Base-by-base conservation (phyloP, 441 rosid genomes). In the Breynia disticha region DNA sequence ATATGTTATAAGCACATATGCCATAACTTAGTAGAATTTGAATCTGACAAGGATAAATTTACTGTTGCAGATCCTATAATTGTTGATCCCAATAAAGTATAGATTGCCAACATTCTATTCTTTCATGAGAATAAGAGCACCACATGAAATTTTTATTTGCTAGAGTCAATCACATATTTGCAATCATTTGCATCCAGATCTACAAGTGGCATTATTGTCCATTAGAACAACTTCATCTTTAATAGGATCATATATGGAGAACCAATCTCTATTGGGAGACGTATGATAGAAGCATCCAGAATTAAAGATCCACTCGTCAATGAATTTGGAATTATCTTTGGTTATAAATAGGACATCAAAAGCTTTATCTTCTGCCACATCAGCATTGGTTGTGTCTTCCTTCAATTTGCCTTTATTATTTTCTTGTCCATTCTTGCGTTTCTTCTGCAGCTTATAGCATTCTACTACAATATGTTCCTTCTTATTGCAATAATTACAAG, bases 251-350 rank as follows among this genome's bases (percentile, higher is more conserved):
- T 3, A 18, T 9, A 17, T 9, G 18, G n/a, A 38, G 15, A 54
- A 39, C 57, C 46, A 41, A 4, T 54, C 47, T 1, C 11, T 0
- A n/a, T 5, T 39, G 11, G 17, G 32, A 18, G 16, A 38, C 18
- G 41, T 17, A 1, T 55, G 58, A 21, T 42, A 22, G 18, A 15
- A 17, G 19, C 37, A 41, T 4, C 1, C 0, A 17, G 1, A 41
- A 54, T 54, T 19, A 4, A 41, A 4, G 16, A 54, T 13, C 48
- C 49, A 55, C 41, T 37, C n/a, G n/a, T n/a, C n/a, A n/a, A n/a
- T n/a, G n/a, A n/a, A n/a, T n/a, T n/a, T n/a, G n/a, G n/a, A n/a
- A n/a, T n/a, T n/a, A n/a, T n/a, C n/a, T n/a, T n/a, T n/a, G n/a
- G n/a, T n/a, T n/a, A n/a, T n/a, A n/a, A n/a, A n/a, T n/a, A n/a